Conservation (phyloP, 306 rosid species). For the Inga oerstediana region DNA sequence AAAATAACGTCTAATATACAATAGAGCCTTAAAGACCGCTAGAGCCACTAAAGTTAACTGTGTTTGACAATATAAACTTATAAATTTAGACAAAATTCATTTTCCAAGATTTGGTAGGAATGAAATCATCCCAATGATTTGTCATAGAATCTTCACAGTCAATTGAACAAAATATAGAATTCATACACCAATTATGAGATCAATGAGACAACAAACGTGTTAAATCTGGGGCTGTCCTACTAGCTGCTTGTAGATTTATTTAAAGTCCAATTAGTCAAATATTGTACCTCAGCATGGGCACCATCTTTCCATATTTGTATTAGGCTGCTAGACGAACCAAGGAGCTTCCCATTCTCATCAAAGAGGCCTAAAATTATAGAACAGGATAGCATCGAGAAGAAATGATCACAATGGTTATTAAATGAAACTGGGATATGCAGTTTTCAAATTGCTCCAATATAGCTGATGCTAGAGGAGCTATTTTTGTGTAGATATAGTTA, state of each 20-base stretch:
- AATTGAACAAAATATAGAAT: conserved; percentile 8
- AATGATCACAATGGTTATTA: not conserved
- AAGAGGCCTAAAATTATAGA: conserved; percentile 63
- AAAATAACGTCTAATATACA: not conserved
- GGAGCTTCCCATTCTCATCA: conserved; percentile 86
- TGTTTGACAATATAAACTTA: not conserved
- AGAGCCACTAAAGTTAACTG: conserved; percentile 19
- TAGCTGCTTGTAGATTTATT: conserved; percentile 23
- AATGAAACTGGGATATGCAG: not conserved
- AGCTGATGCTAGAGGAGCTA: not conserved
- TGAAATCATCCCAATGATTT: conserved; percentile 10
- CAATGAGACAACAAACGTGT: conserved; percentile 8
- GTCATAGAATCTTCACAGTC: conserved; percentile 1
- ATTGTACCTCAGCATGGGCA: conserved; percentile 71
- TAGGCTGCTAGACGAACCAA: conserved; percentile 86
- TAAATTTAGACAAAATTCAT: conserved; percentile 9
- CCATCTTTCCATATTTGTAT: conserved; percentile 97
- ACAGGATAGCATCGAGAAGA: not conserved
- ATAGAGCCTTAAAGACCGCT: conserved; percentile 20
- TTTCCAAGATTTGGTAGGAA: conserved; percentile 20
- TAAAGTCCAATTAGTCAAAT: conserved; percentile 19
- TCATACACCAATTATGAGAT: not conserved
- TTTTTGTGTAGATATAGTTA: not conserved
- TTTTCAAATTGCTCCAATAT: not conserved
- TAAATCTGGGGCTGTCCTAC: conserved; percentile 11